These are phyloP conservation scores for Recurvomyces mirabilis DNA, from an alignment of 495 filamentous ascomycete genomes.

Conservation along the genomic window DNA sequence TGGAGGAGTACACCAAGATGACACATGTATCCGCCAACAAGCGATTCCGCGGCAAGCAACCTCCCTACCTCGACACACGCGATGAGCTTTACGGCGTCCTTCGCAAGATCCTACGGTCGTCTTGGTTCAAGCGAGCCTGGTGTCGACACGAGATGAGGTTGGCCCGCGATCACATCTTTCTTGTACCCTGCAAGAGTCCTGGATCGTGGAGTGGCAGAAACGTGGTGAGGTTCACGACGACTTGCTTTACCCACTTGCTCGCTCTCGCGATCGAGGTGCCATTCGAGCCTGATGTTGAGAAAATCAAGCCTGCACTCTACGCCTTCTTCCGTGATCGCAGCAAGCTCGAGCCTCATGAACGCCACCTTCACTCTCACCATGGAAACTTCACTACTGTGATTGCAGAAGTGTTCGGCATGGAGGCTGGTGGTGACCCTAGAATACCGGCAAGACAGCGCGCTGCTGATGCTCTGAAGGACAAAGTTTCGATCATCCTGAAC, in stretches of 20 bases:
- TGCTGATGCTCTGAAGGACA: conserved; percentile 26
- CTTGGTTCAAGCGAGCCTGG: conserved; percentile 29
- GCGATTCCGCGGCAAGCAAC: conserved; percentile 20
- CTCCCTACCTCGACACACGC: conserved; percentile 23
- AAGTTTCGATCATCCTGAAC: conserved; percentile 25
- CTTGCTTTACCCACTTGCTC: conserved; percentile 26
- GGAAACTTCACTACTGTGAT: conserved; percentile 23
- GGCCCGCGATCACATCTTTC: conserved; percentile 24
- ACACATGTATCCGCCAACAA: conserved; percentile 16
- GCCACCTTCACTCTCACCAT: conserved; percentile 11
- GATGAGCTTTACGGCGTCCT: conserved; percentile 21
- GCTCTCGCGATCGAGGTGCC: conserved; percentile 21
- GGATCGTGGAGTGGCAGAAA: conserved; percentile 9
- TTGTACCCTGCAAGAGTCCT: conserved; percentile 21
- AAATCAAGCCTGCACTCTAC: conserved; percentile 14
- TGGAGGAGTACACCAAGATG: conserved; percentile 18
- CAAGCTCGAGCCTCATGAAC: conserved; percentile 6
- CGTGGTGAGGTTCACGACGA: conserved; percentile 23
- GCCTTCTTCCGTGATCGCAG: conserved; percentile 16
- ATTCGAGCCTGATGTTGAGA: conserved; percentile 18
- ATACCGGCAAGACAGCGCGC: conserved; percentile 21
- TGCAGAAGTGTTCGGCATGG: conserved; percentile 25
- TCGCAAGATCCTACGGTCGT: conserved; percentile 23
- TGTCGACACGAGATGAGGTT: conserved; percentile 29
- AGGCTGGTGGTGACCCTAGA: conserved; percentile 24